Evolutionary conservation across 1,139 yeast species (phyloP), one percentile per base, ranked within the genome.

Genomic region (Hansenula lynferdii): DNA sequence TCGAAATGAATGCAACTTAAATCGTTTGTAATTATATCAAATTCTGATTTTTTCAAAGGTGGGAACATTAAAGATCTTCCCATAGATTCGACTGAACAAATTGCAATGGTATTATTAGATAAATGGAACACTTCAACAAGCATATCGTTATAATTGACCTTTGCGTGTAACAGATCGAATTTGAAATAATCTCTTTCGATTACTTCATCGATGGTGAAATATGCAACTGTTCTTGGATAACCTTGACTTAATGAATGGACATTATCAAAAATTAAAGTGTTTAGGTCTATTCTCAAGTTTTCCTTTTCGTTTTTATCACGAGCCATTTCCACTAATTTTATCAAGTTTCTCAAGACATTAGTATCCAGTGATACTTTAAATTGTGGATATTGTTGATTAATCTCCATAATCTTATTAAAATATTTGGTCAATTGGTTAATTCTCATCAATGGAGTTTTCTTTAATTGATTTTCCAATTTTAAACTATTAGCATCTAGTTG

Each of bases 381-480:
- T 5, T 30, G 28, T 20, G 29, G 23, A 18, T 18, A 15, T 9
- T 18, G 12, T 4, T 34, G 20, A 30, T 34, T 33, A 4, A 39
- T 22, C 4, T 36, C 42, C 2, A 18, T 11, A 7, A 49, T 28
- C 5, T 33, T 34, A 17, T 44, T 40, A 38, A 57, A 44, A 23
- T 58, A 49, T 37, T 59, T 61, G 19, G 57, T 49, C 21, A 68
- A 42, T 29, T 61, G 58, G 10, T 61, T 49, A n/a, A 70, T 48
- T 39, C 72, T 60, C 12, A 63, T 54, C 26, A 71, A 44, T 5
- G 77, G 77, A 15, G 65, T 57, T 41, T 68, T 61, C 38, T 61
- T 60, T 19, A 68, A 48, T 27, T 55, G 55, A 14, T 60, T 49
- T 40, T 63, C 64, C 5, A 61, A 53, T 7, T 62, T 59, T 2